phyloP scores from a whole-genome alignment of 352 stramenopile genomes.

The Phytophthora idaei region DNA sequence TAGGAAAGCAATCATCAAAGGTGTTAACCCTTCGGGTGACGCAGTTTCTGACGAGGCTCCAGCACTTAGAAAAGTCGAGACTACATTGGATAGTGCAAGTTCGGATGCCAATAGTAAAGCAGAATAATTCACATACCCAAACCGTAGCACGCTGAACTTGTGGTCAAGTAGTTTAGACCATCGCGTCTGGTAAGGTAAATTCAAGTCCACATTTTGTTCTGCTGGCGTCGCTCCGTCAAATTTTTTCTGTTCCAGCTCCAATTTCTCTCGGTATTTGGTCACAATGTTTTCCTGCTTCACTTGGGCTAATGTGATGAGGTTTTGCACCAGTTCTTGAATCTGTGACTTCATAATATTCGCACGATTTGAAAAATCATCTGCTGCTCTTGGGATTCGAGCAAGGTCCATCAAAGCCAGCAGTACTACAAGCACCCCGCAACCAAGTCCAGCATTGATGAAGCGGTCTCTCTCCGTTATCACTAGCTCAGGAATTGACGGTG shows the following conservation, averaged over 20 bases:
- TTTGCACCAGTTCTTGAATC: conserved; percentile 34
- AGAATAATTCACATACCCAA: conserved; percentile 56
- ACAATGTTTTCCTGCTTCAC: conserved; percentile 23
- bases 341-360: conserved; percentile 19
- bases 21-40: conserved; percentile 44
- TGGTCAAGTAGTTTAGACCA: conserved; percentile 59
- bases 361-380: conserved; percentile 4
- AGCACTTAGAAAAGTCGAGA: conserved; percentile 43
- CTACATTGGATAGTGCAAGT: conserved; percentile 37
- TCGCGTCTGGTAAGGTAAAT: conserved; percentile 29
- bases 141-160: conserved; percentile 45
- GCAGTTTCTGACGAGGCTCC: conserved; percentile 40
- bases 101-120: conserved; percentile 63
- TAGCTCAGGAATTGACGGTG: conserved; percentile 21
- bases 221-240: background rate
- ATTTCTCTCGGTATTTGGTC: conserved; percentile 16
- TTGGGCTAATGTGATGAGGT: conserved; percentile 40
- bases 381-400: conserved; percentile 23
- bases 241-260: conserved; percentile 6
- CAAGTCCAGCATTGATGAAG: conserved; percentile 50
- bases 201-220: conserved; percentile 1
- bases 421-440: conserved; percentile 43
- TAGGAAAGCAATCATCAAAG: conserved; percentile 68
- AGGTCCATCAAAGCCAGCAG: conserved; percentile 52
- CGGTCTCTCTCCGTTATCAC: conserved; percentile 37